Conservation (phyloP, 1,284 basidiomycete genomes). For the Rhodotorula sp. region DNA sequence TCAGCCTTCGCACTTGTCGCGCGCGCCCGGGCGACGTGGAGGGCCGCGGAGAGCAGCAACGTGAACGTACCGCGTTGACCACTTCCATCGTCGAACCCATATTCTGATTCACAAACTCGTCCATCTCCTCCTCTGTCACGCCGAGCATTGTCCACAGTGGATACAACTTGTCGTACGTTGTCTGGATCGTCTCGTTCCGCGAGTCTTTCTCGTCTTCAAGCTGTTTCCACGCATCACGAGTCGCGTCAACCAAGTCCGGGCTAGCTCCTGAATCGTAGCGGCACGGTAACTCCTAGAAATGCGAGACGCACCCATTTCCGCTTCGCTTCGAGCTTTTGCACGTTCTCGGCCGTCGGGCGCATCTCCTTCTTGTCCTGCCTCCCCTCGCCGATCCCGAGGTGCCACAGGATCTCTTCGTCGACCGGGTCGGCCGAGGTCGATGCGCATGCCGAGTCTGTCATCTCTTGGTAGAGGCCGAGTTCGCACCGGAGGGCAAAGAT, state of each 20-base stretch:
- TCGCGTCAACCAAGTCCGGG: neutral
- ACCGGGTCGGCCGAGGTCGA: constrained; percentile 7
- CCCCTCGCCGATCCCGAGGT: constrained; percentile 51
- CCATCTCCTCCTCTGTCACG: constrained; percentile 68
- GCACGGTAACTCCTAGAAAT: neutral
- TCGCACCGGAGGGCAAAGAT: constrained; percentile 77
- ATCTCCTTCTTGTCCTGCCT: constrained; percentile 52
- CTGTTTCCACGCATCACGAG: constrained; percentile 16
- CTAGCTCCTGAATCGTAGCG: too few relatives aligned
- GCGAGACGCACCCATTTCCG: constrained; percentile 53
- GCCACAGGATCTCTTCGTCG: constrained; percentile 33
- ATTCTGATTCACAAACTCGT: constrained; percentile 73
- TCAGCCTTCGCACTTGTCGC: neutral
- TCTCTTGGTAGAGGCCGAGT: constrained; percentile 62
- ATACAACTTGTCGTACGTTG: constrained; percentile 81
- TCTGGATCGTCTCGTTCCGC: constrained; percentile 73
- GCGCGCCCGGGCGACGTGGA: neutral
- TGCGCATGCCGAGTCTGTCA: constrained; percentile 51
- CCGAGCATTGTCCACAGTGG: constrained; percentile 75
- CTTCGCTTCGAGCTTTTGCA: constrained; percentile 65
- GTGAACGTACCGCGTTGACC: constrained; percentile 56
- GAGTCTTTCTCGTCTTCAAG: constrained; percentile 66
- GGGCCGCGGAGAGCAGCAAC: neutral
- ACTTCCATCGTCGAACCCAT: constrained; percentile 72
- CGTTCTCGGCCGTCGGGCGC: constrained; percentile 50